Evolutionary conservation across 345 rosid species (phyloP).

Genomic region (Melaleuca alternifolia): DNA sequence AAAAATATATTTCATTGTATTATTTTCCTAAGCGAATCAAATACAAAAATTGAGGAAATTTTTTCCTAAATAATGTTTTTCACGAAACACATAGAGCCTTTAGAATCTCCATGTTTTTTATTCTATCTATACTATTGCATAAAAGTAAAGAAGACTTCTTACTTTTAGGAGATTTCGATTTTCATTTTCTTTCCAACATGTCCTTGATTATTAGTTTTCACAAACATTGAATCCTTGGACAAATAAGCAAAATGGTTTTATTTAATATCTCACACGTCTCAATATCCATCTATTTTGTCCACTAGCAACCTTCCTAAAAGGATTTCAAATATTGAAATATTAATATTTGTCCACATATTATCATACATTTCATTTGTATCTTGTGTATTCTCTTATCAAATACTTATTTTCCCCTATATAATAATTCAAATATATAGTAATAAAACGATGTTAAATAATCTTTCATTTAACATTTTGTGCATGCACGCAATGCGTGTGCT

Average conservation of each 20-base stretch:
- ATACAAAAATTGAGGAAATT: no score
- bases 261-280: not conserved
- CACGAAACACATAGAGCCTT: no score
- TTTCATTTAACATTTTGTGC: not conserved
- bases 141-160: not conserved
- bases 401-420: not conserved
- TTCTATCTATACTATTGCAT: not conserved
- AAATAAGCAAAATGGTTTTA: not conserved
- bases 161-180: not conserved
- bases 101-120: not conserved
- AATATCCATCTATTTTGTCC: not conserved
- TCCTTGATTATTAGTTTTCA: not conserved
- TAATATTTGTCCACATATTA: not conserved
- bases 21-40: no score
- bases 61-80: no score
- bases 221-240: not conserved
- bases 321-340: rapidly evolving
- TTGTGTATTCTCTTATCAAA: not conserved
- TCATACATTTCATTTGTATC: not conserved
- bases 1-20: no score
- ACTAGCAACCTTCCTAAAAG: not conserved
- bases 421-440: not conserved
- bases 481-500: not conserved
- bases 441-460: not conserved
- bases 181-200: not conserved